Evolutionary conservation across 78 protist species (phyloP).

Genomic region (Bigelowiella natans): DNA sequence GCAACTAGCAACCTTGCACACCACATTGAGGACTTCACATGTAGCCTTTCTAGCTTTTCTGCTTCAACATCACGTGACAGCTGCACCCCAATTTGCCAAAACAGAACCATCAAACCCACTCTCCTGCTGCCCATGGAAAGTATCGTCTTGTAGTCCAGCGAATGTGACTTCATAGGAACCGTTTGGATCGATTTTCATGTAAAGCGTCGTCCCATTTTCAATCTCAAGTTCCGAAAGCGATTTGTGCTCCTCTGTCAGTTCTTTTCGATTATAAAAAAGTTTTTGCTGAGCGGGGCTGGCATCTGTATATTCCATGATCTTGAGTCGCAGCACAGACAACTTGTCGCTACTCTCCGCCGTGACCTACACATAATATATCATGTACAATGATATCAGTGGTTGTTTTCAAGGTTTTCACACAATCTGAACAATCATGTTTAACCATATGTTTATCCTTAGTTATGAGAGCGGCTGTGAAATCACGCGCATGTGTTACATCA

Average conservation of each 20-base stretch:
- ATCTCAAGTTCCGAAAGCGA: background rate
- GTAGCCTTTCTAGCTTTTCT: too few relatives aligned
- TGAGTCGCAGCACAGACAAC: background rate
- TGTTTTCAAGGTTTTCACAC: background rate
- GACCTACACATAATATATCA: too few relatives aligned
- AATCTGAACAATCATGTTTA: too few relatives aligned
- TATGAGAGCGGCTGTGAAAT: too few relatives aligned
- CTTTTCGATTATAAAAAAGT: background rate
- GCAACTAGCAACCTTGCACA: too few relatives aligned
- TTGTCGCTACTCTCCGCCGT: background rate
- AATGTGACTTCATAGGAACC: background rate
- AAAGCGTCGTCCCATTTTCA: background rate
- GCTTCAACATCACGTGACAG: too few relatives aligned
- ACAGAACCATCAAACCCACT: background rate
- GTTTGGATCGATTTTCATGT: background rate
- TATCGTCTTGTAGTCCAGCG: background rate
- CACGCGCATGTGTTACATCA: too few relatives aligned
- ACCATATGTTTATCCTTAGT: too few relatives aligned
- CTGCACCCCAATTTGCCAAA: background rate
- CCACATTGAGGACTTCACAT: too few relatives aligned
- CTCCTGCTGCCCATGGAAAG: background rate
- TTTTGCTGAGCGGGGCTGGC: background rate
- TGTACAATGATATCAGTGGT: background rate
- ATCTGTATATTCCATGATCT: background rate
- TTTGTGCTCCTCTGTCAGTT: background rate